Base-by-base conservation (phyloP, 2,329 filamentous ascomycete genomes). In the Alternaria infectoria region DNA sequence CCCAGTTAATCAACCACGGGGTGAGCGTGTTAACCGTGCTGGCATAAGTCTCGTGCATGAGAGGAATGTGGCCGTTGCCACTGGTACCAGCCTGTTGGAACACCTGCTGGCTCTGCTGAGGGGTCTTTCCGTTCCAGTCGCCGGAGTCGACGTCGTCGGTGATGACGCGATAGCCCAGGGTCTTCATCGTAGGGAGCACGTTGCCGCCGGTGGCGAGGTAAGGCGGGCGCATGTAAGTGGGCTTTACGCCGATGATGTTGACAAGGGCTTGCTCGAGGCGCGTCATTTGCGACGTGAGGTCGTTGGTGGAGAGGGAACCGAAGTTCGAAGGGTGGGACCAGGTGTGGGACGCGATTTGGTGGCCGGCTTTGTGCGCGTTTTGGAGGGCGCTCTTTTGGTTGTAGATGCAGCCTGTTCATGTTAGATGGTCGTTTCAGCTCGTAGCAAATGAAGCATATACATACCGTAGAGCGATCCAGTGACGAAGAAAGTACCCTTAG, bases 1-100 rank as follows among this genome's bases (percentile, higher is more conserved):
- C 77, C 77, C 77, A 78, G 49, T 74, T 78, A 54, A 79, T 78
- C 65, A 79, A 60, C 77, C 77, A 79, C 3, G 77, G 76, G 12
- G 75, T 77, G 10, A 79, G 66, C 21, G 74, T 76, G 57, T 77
- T 65, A 2, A 79, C 77, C 17, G 77, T 79, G 15, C 65, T 62
- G 17, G 72, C 66, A 62, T 78, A 78, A 13, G 75, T 78, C 69
- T 79, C 77, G 49, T 79, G 77, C 74, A 77, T 77, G 19, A 77
- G 64, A 23, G 75, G 71, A 57, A 79, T 79, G 43, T 79, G 77
- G 0, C 77, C 77, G 47, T 79, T 79, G 1, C 77, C 77, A 26
- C 75, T 62, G 2, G 77, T 67, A 9, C 77, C 76, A 3, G 76
- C 77, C 19, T 70, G 66, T 25, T 69, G 68, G 67, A 79, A 79